A percentile compares a stretch with the other conserved stretches of the same genome.
These are phyloP conservation scores for Phytophthora boehmeriae DNA, from an alignment of 352 stramenopile genomes.

Conservation along the genomic window DNA sequence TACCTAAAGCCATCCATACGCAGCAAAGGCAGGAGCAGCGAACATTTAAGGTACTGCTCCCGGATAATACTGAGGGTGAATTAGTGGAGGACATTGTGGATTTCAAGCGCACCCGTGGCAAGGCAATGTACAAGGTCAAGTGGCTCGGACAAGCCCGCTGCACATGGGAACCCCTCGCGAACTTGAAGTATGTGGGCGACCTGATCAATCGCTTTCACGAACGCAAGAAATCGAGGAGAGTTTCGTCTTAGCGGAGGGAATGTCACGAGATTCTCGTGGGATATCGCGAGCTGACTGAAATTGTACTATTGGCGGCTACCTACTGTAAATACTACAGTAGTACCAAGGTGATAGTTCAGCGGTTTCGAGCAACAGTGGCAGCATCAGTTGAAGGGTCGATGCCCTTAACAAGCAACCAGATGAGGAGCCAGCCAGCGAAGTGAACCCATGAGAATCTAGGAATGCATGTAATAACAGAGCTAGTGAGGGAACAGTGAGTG, in stretches of 20 bases:
- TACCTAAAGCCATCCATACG: conserved; percentile 5
- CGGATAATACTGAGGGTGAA: conserved; percentile 10
- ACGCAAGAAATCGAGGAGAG: background rate
- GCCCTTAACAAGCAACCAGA: too few species aligned
- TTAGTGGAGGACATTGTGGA: conserved; percentile 19
- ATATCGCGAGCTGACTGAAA: too few species aligned
- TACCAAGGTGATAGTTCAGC: too few species aligned
- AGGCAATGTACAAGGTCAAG: conserved; percentile 11
- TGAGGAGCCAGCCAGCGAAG: too few species aligned
- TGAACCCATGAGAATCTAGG: too few species aligned
- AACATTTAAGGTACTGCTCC: conserved; percentile 7
- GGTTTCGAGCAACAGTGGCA: too few species aligned
- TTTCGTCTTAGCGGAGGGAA: conserved; percentile 1
- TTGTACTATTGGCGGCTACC: too few species aligned
- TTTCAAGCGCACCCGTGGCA: conserved; percentile 9
- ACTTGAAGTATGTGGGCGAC: conserved; percentile 10
- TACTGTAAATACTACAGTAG: too few species aligned
- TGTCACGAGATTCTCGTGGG: conserved; percentile 2
- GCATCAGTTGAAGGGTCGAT: too few species aligned
- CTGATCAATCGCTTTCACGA: conserved; percentile 15
- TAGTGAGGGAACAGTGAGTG: too few species aligned
- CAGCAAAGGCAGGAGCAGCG: background rate
- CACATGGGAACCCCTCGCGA: conserved; percentile 13
- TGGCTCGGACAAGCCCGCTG: conserved; percentile 4
- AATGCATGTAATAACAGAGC: too few species aligned